Evolutionary conservation across 345 rosid genomes (phyloP), one percentile per base, ranked within the genome.

Genomic region (Bruguiera sexangula): DNA sequence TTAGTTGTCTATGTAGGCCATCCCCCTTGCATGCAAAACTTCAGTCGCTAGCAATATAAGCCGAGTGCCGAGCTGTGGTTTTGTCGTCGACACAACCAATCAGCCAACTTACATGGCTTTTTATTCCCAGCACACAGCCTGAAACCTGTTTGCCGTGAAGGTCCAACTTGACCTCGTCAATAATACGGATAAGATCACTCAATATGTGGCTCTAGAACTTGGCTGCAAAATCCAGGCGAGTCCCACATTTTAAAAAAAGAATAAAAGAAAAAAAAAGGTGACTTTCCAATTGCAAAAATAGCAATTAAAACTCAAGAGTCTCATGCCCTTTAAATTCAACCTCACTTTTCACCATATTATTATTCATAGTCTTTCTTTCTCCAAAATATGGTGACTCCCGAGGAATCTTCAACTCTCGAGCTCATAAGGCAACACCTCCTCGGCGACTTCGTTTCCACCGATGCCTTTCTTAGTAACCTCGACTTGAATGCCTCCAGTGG

Each of bases 341-440:
- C 30, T 22, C 29, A 10, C 6, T 10, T 4, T 6, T 55, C 27
- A 15, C 30, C 0, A 1, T 55, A 15, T 22, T 55, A 15, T 22
- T 55, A 8, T 55, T 55, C 60, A 3, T 2, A 21, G 1, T 11
- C 8, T 52, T 32, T 31, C 29, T 66, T 26, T 65, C 56, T 31
- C 24, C 22, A 18, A 0, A 48, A 29, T 37, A 85, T 85, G 88
- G 69, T 69, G 3, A 74, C 79, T 27, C 22, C 68, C 2, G 81
- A 82, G 21, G 89, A 85, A 51, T 72, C 77, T 57, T 72, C 79
- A 48, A 70, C 66, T 26, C 54, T 81, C 27, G 89, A 88, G 13
- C 76, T 82, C 65, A 79, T 85, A 19, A 79, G 77, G 19, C 82
- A 86, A 27, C 81, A 85, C 66, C 85, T 90, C 21, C 84, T 88